A percentile compares a stretch with the other conserved stretches of the same genome.
phyloP scores from a whole-genome alignment of 2,329 filamentous ascomycete species.

The Ophiocordyceps sinensis region DNA sequence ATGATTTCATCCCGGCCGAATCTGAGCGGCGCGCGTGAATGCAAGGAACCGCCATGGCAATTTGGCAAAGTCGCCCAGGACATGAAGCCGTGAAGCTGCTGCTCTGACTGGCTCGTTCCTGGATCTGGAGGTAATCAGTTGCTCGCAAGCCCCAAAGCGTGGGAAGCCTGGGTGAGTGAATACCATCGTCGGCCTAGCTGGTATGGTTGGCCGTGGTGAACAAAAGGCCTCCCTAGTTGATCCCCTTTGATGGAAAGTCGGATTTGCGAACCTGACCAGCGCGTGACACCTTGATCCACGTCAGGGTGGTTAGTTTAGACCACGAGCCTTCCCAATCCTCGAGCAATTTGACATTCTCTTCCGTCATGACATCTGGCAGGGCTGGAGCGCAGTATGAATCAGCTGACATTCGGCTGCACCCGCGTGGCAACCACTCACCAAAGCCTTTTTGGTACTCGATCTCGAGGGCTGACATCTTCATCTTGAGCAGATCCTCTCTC shows the following conservation, averaged over 20 bases:
- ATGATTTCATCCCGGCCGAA: too few species aligned
- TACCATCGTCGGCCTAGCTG: too few species aligned
- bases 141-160: too few species aligned
- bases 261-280: constrained; percentile 52
- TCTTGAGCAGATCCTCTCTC: constrained; percentile 62
- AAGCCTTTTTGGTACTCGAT: constrained; percentile 77
- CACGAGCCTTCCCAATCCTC: constrained; percentile 72
- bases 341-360: constrained; percentile 49
- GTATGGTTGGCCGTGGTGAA: too few species aligned
- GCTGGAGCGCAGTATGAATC: constrained; percentile 21
- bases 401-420: neutral
- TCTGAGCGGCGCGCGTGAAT: too few species aligned
- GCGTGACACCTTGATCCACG: constrained; percentile 61
- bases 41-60: too few species aligned
- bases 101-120: too few species aligned
- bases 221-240: constrained; percentile 7
- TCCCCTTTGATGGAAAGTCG: constrained; percentile 55
- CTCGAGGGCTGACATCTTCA: constrained; percentile 54
- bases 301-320: constrained; percentile 61
- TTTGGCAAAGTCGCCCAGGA: too few species aligned
- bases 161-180: too few species aligned
- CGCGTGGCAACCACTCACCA: constrained; percentile 31
- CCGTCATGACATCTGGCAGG: constrained; percentile 60
- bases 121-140: too few species aligned
- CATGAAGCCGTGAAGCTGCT: too few species aligned